phyloP scores from a whole-genome alignment of 805 yeast species.

The Candida hungchunana region DNA sequence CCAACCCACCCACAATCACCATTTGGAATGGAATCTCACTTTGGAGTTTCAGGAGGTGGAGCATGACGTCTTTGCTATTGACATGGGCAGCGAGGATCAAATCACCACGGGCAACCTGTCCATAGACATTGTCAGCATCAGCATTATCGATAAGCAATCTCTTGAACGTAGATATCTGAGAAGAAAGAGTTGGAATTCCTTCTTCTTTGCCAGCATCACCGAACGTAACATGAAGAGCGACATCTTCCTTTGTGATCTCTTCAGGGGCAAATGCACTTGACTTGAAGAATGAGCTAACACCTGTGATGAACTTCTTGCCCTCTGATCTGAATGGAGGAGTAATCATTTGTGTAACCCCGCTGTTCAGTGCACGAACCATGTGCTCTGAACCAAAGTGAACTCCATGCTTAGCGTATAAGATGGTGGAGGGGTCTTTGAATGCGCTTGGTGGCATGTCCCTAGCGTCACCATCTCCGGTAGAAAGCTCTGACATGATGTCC shows the following conservation, averaged over 20 bases:
- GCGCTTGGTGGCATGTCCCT: neutral
- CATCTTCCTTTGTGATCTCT: constrained; percentile 3
- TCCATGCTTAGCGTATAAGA: constrained; percentile 8
- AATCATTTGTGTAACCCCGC: constrained; percentile 6
- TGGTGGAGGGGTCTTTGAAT: neutral
- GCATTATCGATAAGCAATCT: constrained; percentile 1
- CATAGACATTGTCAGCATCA: constrained; percentile 5
- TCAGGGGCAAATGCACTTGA: neutral
- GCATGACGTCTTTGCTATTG: constrained; percentile 5
- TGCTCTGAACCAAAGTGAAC: constrained; percentile 8
- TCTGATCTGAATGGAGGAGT: constrained; percentile 12
- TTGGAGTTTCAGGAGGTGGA: constrained; percentile 2
- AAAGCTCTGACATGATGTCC: constrained; percentile 7
- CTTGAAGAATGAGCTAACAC: constrained; percentile 5
- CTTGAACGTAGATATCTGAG: constrained; percentile 3
- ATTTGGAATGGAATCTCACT: constrained; percentile 3
- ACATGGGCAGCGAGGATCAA: constrained; percentile 8
- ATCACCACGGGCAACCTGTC: constrained; percentile 6
- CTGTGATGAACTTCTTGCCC: constrained; percentile 6
- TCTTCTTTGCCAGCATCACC: constrained; percentile 10
- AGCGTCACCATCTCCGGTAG: constrained; percentile 10
- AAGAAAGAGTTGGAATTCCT: constrained; percentile 4
- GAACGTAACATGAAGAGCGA: constrained; percentile 7
- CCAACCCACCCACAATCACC: constrained; percentile 7
- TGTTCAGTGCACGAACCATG: constrained; percentile 4